Evolutionary conservation across 2,329 filamentous ascomycete genomes (phyloP), one percentile per base, ranked within the genome.

Genomic region (Pyrenochaeta sp.): DNA sequence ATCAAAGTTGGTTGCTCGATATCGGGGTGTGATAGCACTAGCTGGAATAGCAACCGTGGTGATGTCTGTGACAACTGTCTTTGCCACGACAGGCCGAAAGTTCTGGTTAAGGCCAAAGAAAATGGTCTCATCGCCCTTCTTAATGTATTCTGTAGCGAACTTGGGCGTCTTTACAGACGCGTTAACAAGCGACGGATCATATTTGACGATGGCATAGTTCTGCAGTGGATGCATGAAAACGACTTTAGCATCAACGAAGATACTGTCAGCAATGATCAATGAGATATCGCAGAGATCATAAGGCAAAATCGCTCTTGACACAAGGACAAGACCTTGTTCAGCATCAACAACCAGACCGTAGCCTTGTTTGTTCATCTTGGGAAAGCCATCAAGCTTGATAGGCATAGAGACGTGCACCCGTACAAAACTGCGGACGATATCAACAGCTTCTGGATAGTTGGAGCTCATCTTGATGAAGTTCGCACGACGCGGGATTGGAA

Each of bases 51-150:
- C 92, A 2, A 98, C 95, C 2, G 95, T 95, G 10, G 94, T 98
- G 69, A 99, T 96, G 74, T 99, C 95, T 0, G 96, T 99, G 12
- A 99, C 92, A 0, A 90, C 92, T 0, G 95, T 98, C 66, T 96
- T 92, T 4, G 92, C 91, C 64, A 97, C 91, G 3, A 98, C 94
- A 35, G 97, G 91, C 31, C 94, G 87, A 56, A 94, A 89, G 62
- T 97, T 98, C 63, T 96, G 89, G 73, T 99, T 99, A 80, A 97
- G 96, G n/a, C 95, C 96, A 59, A 99, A 90, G 77, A 99, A 99
- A 63, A 97, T 93, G 0, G 93, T 97, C 51, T 94, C 90, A 43
- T 93, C 91, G 31, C 95, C 95, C 79, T 98, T 95, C 45, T 92
- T 93, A 73, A 98, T 92, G 66, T 88, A 87, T 50, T 91, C 87